Base-by-base conservation (phyloP, 352 stramenopile species). In the Pythium phragmitis region DNA sequence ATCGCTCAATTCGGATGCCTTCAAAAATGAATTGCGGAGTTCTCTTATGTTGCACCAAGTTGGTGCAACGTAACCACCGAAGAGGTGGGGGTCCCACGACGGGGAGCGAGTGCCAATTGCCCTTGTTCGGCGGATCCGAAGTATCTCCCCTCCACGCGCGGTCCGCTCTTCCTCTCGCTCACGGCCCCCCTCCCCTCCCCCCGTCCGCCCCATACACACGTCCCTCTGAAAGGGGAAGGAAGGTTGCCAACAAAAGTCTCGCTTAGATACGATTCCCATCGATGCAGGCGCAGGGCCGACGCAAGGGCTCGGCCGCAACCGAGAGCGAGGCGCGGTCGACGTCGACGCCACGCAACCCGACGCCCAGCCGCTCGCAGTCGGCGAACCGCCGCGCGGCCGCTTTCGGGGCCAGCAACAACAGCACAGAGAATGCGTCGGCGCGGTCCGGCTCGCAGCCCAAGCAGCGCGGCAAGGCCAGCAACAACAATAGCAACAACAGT, bases 381-480 rank as follows among this genome's bases (percentile, higher is more conserved):
- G 47, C 55, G 16, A 56, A 17, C 39, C 57, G 55, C 39, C 63
- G 63, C 39, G 39, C 39, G 23, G 14, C n/a, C 2, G 47, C 14
- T 2, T 6, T 52, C 3, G 26, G 23, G 16, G 46, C 36, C 23
- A 45, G 1, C 19, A 46, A 2, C 19, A 21, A 12, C 19, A 46
- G 13, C 16, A 46, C 17, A 19, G 39, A 46, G 39, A 42, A 42
- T 16, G 9, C 39, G 16, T 46, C 39, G 39, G 41, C 26, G 39
- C 56, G 78, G 37, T 80, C 79, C 43, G 79, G 74, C 19, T 86
- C 79, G 46, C 79, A 86, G 69, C 73, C 76, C 58, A 85, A 80
- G 69, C 69, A 80, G 67, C 67, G 71, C 21, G 67, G 66, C 16
- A 52, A 14, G 26, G n/a, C 58, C n/a, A 28, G 33, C 17, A 67